Evolutionary conservation across 2,329 filamentous ascomycete species (phyloP), one percentile per base, ranked within the genome.

Genomic region (Pseudohalonectria lignicola): DNA sequence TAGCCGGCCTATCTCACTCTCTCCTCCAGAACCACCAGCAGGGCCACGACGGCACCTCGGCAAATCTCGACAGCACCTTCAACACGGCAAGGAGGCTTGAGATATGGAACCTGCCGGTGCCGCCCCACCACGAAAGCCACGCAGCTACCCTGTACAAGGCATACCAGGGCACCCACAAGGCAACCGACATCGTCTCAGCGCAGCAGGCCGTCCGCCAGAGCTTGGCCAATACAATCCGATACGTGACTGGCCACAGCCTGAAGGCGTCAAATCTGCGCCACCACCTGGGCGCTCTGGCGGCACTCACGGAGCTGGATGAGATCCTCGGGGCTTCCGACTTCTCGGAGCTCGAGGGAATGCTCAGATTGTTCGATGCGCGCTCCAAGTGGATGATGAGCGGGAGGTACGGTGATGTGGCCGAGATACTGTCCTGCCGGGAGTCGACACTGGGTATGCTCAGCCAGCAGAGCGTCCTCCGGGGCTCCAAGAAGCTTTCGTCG

Each of bases 51-150:
- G 68, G 65, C 20, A 71, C 71, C 4, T 65, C 72, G 2, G 61
- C 69, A 7, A 76, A 75, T 1, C 64, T 83, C 7, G 80, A 86
- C 34, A 82, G 73, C 43, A 86, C 86, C 38, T 82, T 94, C 45
- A 74, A 77, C 38, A 86, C 85, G 5, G 87, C 88, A 16, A 75
- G 85, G 42, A 82, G 82, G 46, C 66, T 96, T 13, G 87, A 92
- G 47, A 82, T 90, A 50, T 98, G 92, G 92, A 88, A 95, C 53
- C 69, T 96, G 16, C 83, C 85, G 12, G 78, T 79, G 1, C 84
- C 87, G 1, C 64, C 69, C 7, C 62, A 68, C 3, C 74, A 71
- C 35, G 64, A 70, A 11, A 79, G 75, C 21, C 75, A 81, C 39
- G 68, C 79, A 1, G 78, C 81, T 3, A 79, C 76, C 1, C 64